Conservation (phyloP, 192 early-diverging fungal species). For the Kickxella alabastrina region DNA sequence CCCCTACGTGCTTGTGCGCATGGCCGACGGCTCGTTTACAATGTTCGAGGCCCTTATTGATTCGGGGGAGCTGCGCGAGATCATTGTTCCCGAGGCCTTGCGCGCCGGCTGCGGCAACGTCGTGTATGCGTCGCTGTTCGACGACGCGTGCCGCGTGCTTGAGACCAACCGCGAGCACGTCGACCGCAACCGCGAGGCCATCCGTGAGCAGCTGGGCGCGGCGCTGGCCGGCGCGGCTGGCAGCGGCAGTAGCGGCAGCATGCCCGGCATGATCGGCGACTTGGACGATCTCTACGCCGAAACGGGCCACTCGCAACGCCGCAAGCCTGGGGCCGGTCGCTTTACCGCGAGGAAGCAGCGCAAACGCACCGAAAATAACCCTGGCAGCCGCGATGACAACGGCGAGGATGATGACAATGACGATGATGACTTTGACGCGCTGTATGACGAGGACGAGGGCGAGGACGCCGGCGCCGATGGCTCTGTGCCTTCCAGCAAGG, state of each 20-base stretch:
- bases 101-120: conserved; percentile 1
- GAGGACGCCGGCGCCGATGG: not conserved
- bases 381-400: not conserved
- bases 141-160: conserved; percentile 27
- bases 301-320: conserved; percentile 3
- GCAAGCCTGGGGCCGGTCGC: conserved; percentile 9
- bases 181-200: conserved; percentile 21
- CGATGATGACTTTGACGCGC: conserved; percentile 24
- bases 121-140: conserved; percentile 28
- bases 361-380: not conserved
- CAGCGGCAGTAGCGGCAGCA: not conserved
- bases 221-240: not conserved
- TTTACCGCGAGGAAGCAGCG: conserved; percentile 7
- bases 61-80: conserved; percentile 21
- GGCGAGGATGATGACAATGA: not conserved
- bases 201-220: conserved; percentile 3
- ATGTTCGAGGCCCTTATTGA: conserved; percentile 59
- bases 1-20: conserved; percentile 74
- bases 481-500: not conserved
- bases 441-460: conserved; percentile 48
- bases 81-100: conserved; percentile 7
- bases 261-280: conserved; percentile 11
- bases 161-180: conserved; percentile 29
- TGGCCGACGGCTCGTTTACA: conserved; percentile 59
- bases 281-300: conserved; percentile 44